Evolutionary conservation across 2,329 filamentous ascomycete species (phyloP).

Genomic region (Zasmidium angulare): DNA sequence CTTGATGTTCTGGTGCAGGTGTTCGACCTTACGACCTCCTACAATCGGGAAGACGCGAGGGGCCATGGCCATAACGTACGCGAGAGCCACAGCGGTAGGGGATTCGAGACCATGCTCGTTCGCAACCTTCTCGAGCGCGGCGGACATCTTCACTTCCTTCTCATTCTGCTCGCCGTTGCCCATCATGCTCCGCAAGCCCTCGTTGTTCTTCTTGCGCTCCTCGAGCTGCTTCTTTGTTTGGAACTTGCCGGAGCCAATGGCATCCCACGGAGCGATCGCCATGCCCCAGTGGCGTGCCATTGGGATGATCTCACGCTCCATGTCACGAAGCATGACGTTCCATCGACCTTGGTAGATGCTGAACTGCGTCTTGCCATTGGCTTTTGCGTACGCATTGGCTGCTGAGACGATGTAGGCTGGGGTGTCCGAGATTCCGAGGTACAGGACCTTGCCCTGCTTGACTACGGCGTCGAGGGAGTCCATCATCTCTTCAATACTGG

Average conservation of each 20-base stretch:
- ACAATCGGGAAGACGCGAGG: slow-evolving; percentile 58
- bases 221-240: slow-evolving; percentile 47
- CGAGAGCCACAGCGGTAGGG: slow-evolving; percentile 50
- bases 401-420: slow-evolving; percentile 45
- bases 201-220: slow-evolving; percentile 40
- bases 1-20: slow-evolving; percentile 69
- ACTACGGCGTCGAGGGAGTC: slow-evolving; percentile 44
- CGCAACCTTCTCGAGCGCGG: slow-evolving; percentile 61
- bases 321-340: slow-evolving; percentile 42
- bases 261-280: slow-evolving; percentile 58
- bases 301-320: slow-evolving; percentile 49
- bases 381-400: slow-evolving; percentile 44
- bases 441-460: slow-evolving; percentile 43
- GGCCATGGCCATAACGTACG: slow-evolving; percentile 71
- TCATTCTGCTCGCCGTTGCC: slow-evolving; percentile 36
- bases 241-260: slow-evolving; percentile 39
- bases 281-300: slow-evolving; percentile 46
- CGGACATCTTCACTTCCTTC: slow-evolving; percentile 53
- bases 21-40: slow-evolving; percentile 67
- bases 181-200: slow-evolving; percentile 33
- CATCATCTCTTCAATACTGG: slow-evolving; percentile 47
- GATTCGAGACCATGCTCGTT: slow-evolving; percentile 50
- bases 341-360: slow-evolving; percentile 41
- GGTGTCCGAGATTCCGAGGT: slow-evolving; percentile 46
- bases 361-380: slow-evolving; percentile 34